Conservation (phyloP, 2,329 filamentous ascomycete species). For the Exophiala mesophila region DNA sequence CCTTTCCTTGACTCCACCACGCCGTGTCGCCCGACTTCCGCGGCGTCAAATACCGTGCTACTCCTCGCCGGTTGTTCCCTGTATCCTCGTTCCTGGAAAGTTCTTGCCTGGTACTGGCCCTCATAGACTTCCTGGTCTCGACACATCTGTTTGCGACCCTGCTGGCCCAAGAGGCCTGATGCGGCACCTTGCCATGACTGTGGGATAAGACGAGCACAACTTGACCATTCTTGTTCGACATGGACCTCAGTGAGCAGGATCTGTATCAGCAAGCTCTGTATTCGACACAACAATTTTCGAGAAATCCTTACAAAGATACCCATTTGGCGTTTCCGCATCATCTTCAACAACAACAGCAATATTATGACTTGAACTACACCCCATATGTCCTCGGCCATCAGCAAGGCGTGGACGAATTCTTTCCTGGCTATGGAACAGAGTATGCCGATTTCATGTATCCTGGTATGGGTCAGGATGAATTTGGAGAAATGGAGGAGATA, state of each 20-base stretch:
- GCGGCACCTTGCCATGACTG: no score
- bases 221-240: no score
- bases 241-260: neutral
- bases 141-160: no score
- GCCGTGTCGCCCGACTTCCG: no score
- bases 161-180: no score
- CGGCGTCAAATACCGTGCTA: no score
- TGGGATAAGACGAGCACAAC: no score
- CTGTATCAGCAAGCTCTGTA: neutral
- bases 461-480: constrained; percentile 38
- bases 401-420: constrained; percentile 14
- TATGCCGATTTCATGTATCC: constrained; percentile 40
- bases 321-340: constrained; percentile 16
- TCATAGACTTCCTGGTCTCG: no score
- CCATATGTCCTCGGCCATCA: constrained; percentile 16
- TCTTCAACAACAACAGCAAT: constrained; percentile 22
- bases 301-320: constrained; percentile 15
- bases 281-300: neutral
- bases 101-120: no score
- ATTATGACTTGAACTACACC: constrained; percentile 14
- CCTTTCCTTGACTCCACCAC: no score
- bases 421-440: constrained; percentile 28
- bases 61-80: no score
- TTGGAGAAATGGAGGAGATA: constrained; percentile 45
- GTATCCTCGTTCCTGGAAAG: no score